phyloP scores from a whole-genome alignment of 2,329 filamentous ascomycete species.

The Blumeriella jaapii region DNA sequence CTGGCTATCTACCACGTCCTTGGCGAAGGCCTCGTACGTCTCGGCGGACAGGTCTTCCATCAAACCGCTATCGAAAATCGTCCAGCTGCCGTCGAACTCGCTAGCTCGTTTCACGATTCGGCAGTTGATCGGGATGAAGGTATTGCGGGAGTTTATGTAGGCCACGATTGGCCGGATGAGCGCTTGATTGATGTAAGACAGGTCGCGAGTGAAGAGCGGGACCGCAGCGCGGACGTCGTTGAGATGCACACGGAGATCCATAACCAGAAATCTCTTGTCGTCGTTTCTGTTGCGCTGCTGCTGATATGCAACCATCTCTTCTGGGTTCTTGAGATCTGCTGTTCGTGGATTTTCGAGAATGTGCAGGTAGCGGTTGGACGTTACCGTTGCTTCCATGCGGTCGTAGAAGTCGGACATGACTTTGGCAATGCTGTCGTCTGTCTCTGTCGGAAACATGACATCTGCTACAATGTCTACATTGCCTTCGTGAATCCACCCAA shows the following conservation, averaged over 20 bases:
- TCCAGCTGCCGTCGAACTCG: slow-evolving; percentile 95
- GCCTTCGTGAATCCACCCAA: slow-evolving; percentile 96
- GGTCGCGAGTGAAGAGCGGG: slow-evolving; percentile 80
- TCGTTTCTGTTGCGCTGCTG: slow-evolving; percentile 31
- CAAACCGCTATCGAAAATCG: slow-evolving; percentile 81
- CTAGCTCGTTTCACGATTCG: slow-evolving; percentile 79
- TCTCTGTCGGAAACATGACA: slow-evolving; percentile 83
- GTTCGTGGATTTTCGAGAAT: slow-evolving; percentile 39
- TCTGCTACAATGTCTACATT: slow-evolving; percentile 95
- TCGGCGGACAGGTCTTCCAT: slow-evolving; percentile 91
- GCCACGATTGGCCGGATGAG: slow-evolving; percentile 92
- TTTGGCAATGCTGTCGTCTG: slow-evolving; percentile 80
- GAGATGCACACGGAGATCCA: slow-evolving; percentile 89
- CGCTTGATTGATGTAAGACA: slow-evolving; percentile 93
- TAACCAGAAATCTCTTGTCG: slow-evolving; percentile 71
- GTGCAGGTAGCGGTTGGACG: slow-evolving; percentile 55
- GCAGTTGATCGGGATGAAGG: slow-evolving; percentile 91
- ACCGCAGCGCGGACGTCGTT: slow-evolving; percentile 92
- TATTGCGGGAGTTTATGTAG: slow-evolving; percentile 91
- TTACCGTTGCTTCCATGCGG: slow-evolving; percentile 84
- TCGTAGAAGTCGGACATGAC: slow-evolving; percentile 98
- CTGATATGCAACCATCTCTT: slow-evolving; percentile 16
- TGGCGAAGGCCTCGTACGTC: slow-evolving; percentile 88
- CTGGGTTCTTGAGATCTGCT: slow-evolving; percentile 21
- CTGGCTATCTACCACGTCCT: slow-evolving; percentile 81